phyloP scores from a whole-genome alignment of 2,329 filamentous ascomycete species.

The Curvularia hawaiiensis region DNA sequence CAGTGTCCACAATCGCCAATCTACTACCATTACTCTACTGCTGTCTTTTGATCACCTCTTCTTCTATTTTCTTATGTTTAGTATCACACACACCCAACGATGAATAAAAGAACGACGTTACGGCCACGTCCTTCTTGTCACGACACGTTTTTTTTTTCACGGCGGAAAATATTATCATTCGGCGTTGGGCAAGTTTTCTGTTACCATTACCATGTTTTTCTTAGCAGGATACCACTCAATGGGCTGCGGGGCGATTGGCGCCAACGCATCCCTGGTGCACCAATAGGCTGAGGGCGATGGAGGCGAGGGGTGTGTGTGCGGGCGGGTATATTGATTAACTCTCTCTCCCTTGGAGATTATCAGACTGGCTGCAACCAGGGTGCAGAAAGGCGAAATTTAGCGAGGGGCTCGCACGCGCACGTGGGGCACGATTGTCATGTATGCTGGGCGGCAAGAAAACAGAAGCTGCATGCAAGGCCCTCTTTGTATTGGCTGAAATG shows the following conservation, averaged over 20 bases:
- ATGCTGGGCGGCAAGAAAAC: slow-evolving; percentile 12
- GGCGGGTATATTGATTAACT: background rate
- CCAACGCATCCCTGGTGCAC: background rate
- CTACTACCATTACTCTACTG: slow-evolving; percentile 12
- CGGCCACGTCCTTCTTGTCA: slow-evolving; percentile 17
- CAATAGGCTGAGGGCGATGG: background rate
- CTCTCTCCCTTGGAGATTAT: background rate
- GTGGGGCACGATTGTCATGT: background rate
- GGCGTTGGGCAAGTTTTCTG: slow-evolving; percentile 8
- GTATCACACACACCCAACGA: slow-evolving; percentile 11
- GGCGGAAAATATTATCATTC: slow-evolving; percentile 15
- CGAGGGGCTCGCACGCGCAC: background rate
- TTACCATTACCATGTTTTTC: background rate
- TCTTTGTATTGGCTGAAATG: background rate
- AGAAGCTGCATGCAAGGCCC: background rate
- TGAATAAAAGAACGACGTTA: slow-evolving; percentile 16
- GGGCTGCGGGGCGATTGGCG: background rate
- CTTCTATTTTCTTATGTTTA: slow-evolving; percentile 36
- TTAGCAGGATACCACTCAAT: background rate
- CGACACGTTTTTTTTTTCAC: slow-evolving; percentile 4
- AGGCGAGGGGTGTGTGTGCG: background rate
- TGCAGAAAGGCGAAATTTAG: background rate
- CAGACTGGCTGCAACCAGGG: background rate
- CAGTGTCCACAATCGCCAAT: slow-evolving; percentile 14
- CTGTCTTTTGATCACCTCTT: background rate